These are phyloP conservation scores for Lipomyces oligophaga DNA, from an alignment of 805 yeast species.

Conservation along the genomic window DNA sequence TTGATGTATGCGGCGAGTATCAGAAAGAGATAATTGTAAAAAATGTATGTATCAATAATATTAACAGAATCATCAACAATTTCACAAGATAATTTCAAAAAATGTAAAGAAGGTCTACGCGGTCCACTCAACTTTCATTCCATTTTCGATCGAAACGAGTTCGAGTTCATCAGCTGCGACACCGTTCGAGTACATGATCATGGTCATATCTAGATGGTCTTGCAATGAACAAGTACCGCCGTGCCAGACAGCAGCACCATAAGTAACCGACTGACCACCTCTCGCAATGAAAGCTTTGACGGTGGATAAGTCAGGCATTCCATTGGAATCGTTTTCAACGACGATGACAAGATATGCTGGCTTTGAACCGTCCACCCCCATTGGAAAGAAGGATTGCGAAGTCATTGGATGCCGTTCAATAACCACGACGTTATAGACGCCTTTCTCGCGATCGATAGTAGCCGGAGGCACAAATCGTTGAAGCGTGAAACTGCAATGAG, in stretches of 20 bases:
- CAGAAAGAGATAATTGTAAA: constrained; percentile 5
- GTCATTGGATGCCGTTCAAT: constrained; percentile 86
- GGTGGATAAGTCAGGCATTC: constrained; percentile 57
- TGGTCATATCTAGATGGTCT: constrained; percentile 17
- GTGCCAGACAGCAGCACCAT: constrained; percentile 26
- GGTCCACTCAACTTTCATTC: constrained; percentile 2
- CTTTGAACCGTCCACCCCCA: constrained; percentile 58
- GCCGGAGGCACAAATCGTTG: constrained; percentile 76
- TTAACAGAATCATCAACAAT: too few species aligned
- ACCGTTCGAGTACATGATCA: constrained; percentile 21
- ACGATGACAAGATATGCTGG: constrained; percentile 75
- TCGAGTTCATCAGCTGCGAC: constrained; percentile 17
- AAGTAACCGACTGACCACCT: constrained; percentile 83
- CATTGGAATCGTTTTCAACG: constrained; percentile 49
- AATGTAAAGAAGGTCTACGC: too few species aligned
- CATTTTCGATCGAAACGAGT: constrained; percentile 8
- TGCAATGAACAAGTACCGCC: constrained; percentile 12
- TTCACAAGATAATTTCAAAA: too few species aligned
- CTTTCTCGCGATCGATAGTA: constrained; percentile 38
- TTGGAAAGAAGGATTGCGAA: constrained; percentile 87
- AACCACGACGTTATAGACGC: constrained; percentile 53
- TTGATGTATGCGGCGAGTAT: constrained; percentile 39
- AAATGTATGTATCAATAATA: too few species aligned
- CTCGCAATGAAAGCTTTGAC: constrained; percentile 66
- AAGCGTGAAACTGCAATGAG: constrained; percentile 72